Base-by-base conservation (phyloP, 108 stramenopile genomes). In the Stephanodiscus triporus region DNA sequence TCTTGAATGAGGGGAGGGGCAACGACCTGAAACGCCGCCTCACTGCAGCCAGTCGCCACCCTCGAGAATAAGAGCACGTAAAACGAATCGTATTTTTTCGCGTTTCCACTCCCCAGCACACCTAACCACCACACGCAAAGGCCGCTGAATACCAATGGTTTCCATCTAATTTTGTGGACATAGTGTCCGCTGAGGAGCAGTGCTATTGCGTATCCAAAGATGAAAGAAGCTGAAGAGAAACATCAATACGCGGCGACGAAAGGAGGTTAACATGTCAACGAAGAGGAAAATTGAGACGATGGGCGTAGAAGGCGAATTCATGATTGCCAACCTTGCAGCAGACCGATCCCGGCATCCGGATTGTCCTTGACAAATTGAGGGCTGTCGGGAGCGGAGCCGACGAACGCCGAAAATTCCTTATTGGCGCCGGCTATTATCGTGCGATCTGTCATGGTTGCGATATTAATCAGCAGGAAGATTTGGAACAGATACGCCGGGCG, bases 1-100 rank as follows among this genome's bases (percentile, higher is more conserved):
- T 82, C 81, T 58, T 82, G 81, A 59, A 82, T 82, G 53, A 82
- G 30, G 13, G 77, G 77, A 1, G 77, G 76, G 4, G 81, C 81
- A 5, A 82, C 81, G 7, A 82, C 73, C 14, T 82, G 81, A 63
- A 82, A 82, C 23, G 81, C 81, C 50, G 81, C 81, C 58, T 82
- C 81, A 8, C 66, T 53, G 14, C 64, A 66, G 22, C 81, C 81
- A 22, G 72, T 75, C 20, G 78, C 78, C 72, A 82, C 78, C 13
- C 81, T 54, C 50, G 77, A 68, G n/a, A 78, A 68, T 19, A 82
- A 26, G 9, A 82, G 54, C 2, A 74, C 72, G 20, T 75, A 78
- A 37, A 70, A 82, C 7, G 77, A 79, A 74, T 82, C 69, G 40
- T 62, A 68, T 4, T 50, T 38, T 8, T 68, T 58, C 37, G 81